Conservation (phyloP, 225 moss, liverwort and hornwort genomes). For the Neckera pumila region DNA sequence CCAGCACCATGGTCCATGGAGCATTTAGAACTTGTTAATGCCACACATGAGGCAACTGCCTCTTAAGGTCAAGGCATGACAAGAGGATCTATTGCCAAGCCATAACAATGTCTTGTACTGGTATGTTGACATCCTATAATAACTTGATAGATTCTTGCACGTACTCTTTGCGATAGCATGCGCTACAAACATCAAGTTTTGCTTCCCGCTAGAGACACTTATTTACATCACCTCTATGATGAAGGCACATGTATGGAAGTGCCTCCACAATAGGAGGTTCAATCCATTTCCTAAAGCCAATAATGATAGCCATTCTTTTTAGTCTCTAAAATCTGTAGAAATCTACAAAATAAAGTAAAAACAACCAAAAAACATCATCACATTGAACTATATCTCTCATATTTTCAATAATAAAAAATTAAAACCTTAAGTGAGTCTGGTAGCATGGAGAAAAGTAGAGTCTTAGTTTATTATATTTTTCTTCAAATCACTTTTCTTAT, state of each 20-base stretch:
- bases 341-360: neutral
- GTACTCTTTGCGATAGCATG: too few species aligned
- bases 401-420: neutral
- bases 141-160: rapidly evolving
- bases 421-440: neutral
- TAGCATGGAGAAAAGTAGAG: rapidly evolving
- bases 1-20: rapidly evolving
- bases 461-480: neutral
- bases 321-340: neutral
- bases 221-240: neutral
- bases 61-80: neutral
- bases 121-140: rapidly evolving
- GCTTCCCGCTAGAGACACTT: rapidly evolving
- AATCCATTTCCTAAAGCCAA: too few species aligned
- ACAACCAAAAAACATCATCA: neutral
- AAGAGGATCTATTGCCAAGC: too few species aligned
- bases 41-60: rapidly evolving
- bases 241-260: neutral
- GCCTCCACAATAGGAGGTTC: too few species aligned
- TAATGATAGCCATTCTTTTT: neutral
- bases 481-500: neutral
- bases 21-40: neutral
- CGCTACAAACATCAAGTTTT: rapidly evolving
- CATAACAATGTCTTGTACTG: rapidly evolving
- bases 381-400: neutral